These are phyloP conservation scores for Trebouxia gelatinosa DNA, from an alignment of 163 green algal genomes.

Conservation along the genomic window DNA sequence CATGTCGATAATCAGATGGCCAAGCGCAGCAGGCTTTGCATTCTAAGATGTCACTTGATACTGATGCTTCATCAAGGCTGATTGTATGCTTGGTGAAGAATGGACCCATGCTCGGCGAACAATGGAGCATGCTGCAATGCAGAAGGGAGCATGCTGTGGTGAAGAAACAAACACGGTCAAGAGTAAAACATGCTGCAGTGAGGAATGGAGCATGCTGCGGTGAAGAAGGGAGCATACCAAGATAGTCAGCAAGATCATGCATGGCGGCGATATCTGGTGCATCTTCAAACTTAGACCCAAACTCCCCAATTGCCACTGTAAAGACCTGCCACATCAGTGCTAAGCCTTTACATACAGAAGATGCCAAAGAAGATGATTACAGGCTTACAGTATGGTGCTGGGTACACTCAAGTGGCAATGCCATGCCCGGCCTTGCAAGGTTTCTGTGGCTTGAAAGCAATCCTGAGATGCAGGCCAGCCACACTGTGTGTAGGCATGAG, in stretches of 20 bases:
- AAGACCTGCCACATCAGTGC: constrained; percentile 1
- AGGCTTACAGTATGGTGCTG: background rate
- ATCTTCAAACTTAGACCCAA: constrained; percentile 25
- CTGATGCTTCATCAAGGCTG: background rate
- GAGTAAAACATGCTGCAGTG: too few relatives aligned
- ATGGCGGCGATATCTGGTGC: constrained; percentile 5
- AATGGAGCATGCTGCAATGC: background rate
- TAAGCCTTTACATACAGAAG: background rate
- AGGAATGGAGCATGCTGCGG: background rate
- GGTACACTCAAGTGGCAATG: background rate
- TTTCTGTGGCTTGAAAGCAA: background rate
- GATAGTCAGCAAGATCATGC: constrained; percentile 7
- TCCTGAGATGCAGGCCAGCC: background rate
- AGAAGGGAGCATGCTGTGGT: background rate
- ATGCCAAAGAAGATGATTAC: background rate
- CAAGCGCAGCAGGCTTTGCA: too few relatives aligned
- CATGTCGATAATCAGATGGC: too few relatives aligned
- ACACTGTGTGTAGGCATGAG: background rate
- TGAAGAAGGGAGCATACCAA: background rate
- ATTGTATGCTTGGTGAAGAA: background rate
- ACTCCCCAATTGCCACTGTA: constrained; percentile 10
- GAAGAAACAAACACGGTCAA: background rate
- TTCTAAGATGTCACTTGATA: too few relatives aligned
- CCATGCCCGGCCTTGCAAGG: background rate
- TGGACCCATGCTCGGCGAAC: background rate